Percentiles rank a stretch among this genome's conserved stretches.
phyloP scores from a whole-genome alignment of 495 filamentous ascomycete species.

The Lasiosphaeria hispida region DNA sequence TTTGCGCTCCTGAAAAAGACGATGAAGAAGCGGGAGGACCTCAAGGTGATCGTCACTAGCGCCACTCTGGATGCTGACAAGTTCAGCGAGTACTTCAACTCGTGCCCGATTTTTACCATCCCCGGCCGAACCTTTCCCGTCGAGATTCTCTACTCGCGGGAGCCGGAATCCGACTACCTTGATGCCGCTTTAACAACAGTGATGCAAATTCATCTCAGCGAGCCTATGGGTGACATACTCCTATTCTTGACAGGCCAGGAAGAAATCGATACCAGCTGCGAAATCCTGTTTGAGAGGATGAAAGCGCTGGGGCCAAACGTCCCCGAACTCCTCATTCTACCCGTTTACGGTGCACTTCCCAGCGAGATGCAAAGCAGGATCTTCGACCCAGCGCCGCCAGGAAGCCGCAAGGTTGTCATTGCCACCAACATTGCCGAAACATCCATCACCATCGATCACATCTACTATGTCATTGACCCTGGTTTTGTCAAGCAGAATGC shows the following conservation, averaged over 20 bases:
- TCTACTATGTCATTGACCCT: conserved; percentile 96
- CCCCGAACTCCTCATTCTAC: conserved; percentile 87
- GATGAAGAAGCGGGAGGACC: conserved; percentile 75
- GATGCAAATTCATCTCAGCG: conserved; percentile 96
- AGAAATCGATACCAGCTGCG: conserved; percentile 94
- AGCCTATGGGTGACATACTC: conserved; percentile 87
- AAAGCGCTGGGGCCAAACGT: conserved; percentile 88
- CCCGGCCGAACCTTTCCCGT: conserved; percentile 94
- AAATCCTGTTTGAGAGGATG: conserved; percentile 93
- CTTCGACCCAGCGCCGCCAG: conserved; percentile 88
- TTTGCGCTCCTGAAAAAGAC: conserved; percentile 96
- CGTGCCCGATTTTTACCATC: conserved; percentile 93
- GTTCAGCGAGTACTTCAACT: conserved; percentile 92
- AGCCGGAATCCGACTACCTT: conserved; percentile 94
- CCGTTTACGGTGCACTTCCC: conserved; percentile 89
- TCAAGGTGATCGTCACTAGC: conserved; percentile 93
- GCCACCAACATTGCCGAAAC: conserved; percentile 99
- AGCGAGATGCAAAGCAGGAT: conserved; percentile 92
- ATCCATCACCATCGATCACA: conserved; percentile 93
- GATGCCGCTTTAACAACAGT: conserved; percentile 94
- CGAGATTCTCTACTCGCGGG: conserved; percentile 88
- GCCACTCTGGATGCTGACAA: conserved; percentile 97
- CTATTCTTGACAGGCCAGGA: conserved; percentile 96
- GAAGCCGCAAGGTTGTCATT: conserved; percentile 91
- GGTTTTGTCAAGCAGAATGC: conserved; percentile 98